Conservation (phyloP, 2,329 filamentous ascomycete species). For the Nigrograna mackinnonii region DNA sequence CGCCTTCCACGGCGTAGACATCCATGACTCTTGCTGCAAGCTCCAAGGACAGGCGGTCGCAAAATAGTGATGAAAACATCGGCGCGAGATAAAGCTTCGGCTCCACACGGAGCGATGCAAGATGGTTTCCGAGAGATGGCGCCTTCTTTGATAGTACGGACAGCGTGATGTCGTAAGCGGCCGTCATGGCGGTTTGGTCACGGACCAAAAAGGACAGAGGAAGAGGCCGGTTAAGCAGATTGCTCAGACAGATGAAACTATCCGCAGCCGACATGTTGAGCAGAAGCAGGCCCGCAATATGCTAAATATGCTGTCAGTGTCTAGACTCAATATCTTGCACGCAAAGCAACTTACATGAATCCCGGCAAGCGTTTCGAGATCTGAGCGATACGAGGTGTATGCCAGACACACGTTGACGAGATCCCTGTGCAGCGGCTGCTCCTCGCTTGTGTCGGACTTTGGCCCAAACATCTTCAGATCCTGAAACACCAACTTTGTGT, state of each 20-base stretch:
- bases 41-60: conserved; percentile 66
- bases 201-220: conserved; percentile 75
- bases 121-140: conserved; percentile 65
- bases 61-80: conserved; percentile 67
- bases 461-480: conserved; percentile 74
- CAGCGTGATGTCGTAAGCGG: conserved; percentile 71
- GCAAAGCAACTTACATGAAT: conserved; percentile 65
- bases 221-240: conserved; percentile 75
- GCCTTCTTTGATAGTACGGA: conserved; percentile 69
- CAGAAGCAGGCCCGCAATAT: conserved; percentile 72
- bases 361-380: conserved; percentile 76
- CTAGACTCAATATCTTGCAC: conserved; percentile 3
- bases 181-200: conserved; percentile 69
- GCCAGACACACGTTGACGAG: conserved; percentile 76
- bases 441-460: conserved; percentile 28
- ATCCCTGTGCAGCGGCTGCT: conserved; percentile 68
- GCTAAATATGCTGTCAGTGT: conserved; percentile 53
- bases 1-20: conserved; percentile 81
- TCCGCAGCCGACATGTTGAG: conserved; percentile 69
- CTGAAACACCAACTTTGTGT: conserved; percentile 69
- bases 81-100: conserved; percentile 58
- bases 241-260: conserved; percentile 73
- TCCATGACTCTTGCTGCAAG: conserved; percentile 77
- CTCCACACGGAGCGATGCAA: conserved; percentile 48
- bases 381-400: conserved; percentile 80